Evolutionary conservation across 148 eudicot genomes (phyloP), one percentile per base, ranked within the genome.

Genomic region (Polygonum aviculare): DNA sequence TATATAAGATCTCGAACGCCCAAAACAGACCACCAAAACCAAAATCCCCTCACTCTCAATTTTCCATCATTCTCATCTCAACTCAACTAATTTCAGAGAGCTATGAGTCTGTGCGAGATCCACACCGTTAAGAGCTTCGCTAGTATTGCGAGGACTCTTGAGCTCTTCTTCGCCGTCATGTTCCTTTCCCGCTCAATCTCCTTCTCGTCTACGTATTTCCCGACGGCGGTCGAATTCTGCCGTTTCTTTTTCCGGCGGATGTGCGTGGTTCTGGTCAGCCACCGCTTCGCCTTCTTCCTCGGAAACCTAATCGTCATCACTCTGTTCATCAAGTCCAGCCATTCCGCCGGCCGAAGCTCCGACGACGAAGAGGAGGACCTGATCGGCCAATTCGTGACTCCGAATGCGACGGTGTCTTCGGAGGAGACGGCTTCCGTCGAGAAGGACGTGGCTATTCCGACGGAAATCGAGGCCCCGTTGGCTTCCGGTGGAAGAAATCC

Each of bases 241-340:
- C 78, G 73, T 45, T 78, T 18, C 1, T 63, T 72, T 40, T 5
- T 83, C 19, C 75, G 78, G 0, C 81, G 80, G 18, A 3, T 85
- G 31, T 79, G 76, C 12, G 4, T 59, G 0, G 72, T 78, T 21
- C 44, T 89, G 12, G 73, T 84, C 44, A 86, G 83, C 77, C 88
- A 87, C 49, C 88, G 72, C 71, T 79, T 90, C 18, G 85, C 78
- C 3, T 93, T 93, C 19, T 55, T 89, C 12, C 36, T 93, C 76
- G 91, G 91, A 3, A 90, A 93, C 82, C 81, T 79, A 0, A 90
- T 93, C 4, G 79, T 87, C 39, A 16, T 87, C 35, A 74, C 81
- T 38, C 76, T 90, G n/a, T 76, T 82, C 72, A 72, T 82, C 3
- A 83, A 83, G 7, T 87, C 82, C 82, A 77, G 84, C 72, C 77